phyloP scores from a whole-genome alignment of 78 protist species.

The Planoprotostelium fungivorum region DNA sequence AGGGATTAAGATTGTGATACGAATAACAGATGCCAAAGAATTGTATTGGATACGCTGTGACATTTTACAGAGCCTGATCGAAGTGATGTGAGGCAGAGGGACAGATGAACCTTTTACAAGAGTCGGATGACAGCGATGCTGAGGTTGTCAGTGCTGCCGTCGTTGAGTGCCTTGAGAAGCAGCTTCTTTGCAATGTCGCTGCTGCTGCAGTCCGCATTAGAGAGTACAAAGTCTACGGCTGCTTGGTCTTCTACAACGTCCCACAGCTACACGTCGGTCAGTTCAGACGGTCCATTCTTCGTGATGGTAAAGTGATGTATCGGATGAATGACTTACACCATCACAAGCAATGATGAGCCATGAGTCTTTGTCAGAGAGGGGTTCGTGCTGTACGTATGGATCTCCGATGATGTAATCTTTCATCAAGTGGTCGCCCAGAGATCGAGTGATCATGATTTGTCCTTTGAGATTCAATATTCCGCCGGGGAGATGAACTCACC shows the following conservation, averaged over 20 bases:
- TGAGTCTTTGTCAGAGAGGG: constrained; percentile 16
- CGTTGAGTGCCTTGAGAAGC: constrained; percentile 30
- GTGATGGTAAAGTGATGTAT: background rate
- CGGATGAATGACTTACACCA: constrained; percentile 40
- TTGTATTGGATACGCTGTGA: too few relatives aligned
- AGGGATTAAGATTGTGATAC: too few relatives aligned
- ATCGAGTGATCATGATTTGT: constrained; percentile 43
- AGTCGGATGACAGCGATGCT: constrained; percentile 42
- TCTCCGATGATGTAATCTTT: constrained; percentile 66
- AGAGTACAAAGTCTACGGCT: constrained; percentile 45
- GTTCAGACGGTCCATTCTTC: too few relatives aligned
- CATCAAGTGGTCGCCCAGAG: constrained; percentile 68
- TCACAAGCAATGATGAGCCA: constrained; percentile 73
- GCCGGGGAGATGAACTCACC: background rate
- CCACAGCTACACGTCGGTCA: constrained; percentile 46
- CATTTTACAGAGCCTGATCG: too few relatives aligned
- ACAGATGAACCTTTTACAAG: too few relatives aligned
- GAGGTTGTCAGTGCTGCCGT: constrained; percentile 66
- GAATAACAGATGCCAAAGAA: too few relatives aligned
- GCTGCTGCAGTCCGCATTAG: constrained; percentile 29
- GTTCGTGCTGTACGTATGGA: constrained; percentile 32
- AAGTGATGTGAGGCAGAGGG: too few relatives aligned
- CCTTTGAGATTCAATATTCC: background rate
- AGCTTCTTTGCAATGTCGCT: constrained; percentile 57
- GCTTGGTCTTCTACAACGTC: constrained; percentile 64